Evolutionary conservation across 2,329 filamentous ascomycete genomes (phyloP).

Genomic region (Scleromitrula shiraiana): DNA sequence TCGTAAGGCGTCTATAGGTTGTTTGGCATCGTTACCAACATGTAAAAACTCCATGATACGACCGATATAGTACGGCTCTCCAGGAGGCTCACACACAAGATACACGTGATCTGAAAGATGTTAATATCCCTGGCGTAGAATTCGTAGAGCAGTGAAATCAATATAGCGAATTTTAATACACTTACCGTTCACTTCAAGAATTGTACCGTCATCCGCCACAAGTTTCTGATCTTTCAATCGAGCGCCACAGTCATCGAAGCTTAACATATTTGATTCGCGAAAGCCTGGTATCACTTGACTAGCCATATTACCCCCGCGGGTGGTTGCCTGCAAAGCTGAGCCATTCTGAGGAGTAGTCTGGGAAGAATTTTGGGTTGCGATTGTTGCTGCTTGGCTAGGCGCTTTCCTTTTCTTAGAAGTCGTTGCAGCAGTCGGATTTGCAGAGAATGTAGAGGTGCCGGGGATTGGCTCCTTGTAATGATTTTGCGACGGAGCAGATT

Average conservation of each 20-base stretch:
- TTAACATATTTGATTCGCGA: constrained; percentile 77
- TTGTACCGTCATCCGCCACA: constrained; percentile 83
- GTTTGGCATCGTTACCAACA: constrained; percentile 61
- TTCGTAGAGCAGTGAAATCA: too few species aligned
- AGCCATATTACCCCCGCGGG: constrained; percentile 17
- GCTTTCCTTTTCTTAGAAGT: constrained; percentile 82
- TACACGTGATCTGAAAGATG: constrained; percentile 68
- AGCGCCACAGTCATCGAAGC: constrained; percentile 65
- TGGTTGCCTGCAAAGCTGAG: constrained; percentile 9
- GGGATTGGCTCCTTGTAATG: constrained; percentile 42
- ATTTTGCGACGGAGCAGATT: constrained; percentile 21
- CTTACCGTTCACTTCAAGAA: constrained; percentile 78
- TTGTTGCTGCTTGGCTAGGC: constrained; percentile 27
- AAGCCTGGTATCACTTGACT: constrained; percentile 13
- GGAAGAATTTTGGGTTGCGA: constrained; percentile 10
- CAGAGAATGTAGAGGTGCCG: constrained; percentile 50
- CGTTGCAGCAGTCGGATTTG: constrained; percentile 33
- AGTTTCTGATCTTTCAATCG: constrained; percentile 69
- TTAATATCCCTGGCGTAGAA: constrained; percentile 14
- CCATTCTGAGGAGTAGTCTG: constrained; percentile 9
- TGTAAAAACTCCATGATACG: constrained; percentile 98
- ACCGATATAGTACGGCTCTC: constrained; percentile 94
- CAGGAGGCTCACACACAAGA: constrained; percentile 92
- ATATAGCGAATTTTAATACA: constrained; percentile 13
- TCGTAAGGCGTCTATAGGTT: constrained; percentile 75